These are phyloP conservation scores for sunflower (Helianthus annuus) DNA, from an alignment of 129 eudicot species.

Conservation along the genomic window HanXRQr2.0-SUNRISE NC_035442.2:6503205-6503704, in stretches of 20 bases:
- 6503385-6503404: conserved; percentile 56
- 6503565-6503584: conserved; percentile 55
- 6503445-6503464: conserved; percentile 43
- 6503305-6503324: conserved; percentile 74
- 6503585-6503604: conserved; percentile 54
- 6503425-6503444: background rate
- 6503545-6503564: conserved; percentile 69
- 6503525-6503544: conserved; percentile 77
- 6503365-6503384: conserved; percentile 38
- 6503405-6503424: conserved; percentile 47
- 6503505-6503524: conserved; percentile 46
- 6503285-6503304: conserved; percentile 53
- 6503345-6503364: conserved; percentile 25
- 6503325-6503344: conserved; percentile 48
- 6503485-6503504: conserved; percentile 54
- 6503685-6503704: background rate
- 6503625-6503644: conserved; percentile 62
- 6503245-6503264: background rate
- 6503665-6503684: background rate
- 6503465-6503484: conserved; percentile 52
- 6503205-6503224: background rate
- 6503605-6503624: conserved; percentile 43
- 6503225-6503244: background rate
- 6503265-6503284: conserved; percentile 45
- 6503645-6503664: conserved; percentile 67